Conservation (phyloP, 192 early-diverging fungal species). For the Entophlyctis luteolus region DNA sequence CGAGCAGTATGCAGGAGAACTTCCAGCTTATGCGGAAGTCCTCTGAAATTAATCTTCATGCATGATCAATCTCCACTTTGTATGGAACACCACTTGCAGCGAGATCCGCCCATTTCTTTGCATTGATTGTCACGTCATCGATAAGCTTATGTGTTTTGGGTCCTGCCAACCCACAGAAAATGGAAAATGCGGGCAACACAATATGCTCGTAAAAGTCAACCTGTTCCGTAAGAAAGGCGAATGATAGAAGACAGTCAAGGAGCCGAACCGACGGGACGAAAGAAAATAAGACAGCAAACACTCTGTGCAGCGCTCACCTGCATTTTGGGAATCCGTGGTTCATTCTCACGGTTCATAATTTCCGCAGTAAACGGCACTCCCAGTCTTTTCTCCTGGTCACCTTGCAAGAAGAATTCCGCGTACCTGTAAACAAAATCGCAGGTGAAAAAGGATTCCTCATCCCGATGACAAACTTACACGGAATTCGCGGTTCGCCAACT, state of each 20-base stretch:
- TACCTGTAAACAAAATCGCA: slow-evolving; percentile 13
- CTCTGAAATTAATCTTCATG: too few species aligned
- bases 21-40: too few species aligned
- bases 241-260: too few species aligned
- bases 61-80: too few species aligned
- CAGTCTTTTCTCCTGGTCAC: slow-evolving; percentile 42
- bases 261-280: too few species aligned
- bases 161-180: slow-evolving; percentile 7
- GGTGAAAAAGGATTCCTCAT: not conserved
- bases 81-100: slow-evolving; percentile 20
- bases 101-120: slow-evolving; percentile 28
- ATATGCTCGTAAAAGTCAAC: slow-evolving; percentile 37
- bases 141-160: not conserved
- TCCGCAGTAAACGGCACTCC: slow-evolving; percentile 41
- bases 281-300: slow-evolving; percentile 13
- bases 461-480: slow-evolving; percentile 26
- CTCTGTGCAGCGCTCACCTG: too few species aligned
- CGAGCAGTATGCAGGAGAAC: too few species aligned
- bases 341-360: slow-evolving; percentile 40
- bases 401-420: slow-evolving; percentile 46
- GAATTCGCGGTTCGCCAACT: slow-evolving; percentile 33
- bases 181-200: slow-evolving; percentile 39
- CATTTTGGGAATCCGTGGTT: slow-evolving; percentile 39
- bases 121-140: slow-evolving; percentile 26
- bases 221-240: too few species aligned